Percentiles rank a stretch among this genome's conserved stretches.
These are phyloP conservation scores for Clitopilus hobsonii DNA, from an alignment of 768 basidiomycete genomes.

Conservation along the genomic window DNA sequence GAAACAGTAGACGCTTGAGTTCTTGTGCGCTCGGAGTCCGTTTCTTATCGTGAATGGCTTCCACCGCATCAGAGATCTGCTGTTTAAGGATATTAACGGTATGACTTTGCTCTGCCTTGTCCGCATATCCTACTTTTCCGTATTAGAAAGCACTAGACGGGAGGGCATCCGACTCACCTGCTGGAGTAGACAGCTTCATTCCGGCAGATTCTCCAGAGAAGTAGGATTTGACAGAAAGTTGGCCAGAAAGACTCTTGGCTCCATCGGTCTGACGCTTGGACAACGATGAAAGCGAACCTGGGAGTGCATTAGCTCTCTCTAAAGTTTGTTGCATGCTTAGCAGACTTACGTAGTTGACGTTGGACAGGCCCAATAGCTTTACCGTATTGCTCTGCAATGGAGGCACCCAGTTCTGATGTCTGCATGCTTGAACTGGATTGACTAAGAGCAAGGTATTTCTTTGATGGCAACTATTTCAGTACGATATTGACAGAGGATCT, in stretches of 20 bases:
- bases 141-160: not conserved
- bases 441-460: slow-evolving; percentile 87
- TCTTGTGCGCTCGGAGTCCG: slow-evolving; percentile 77
- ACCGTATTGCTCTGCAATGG: slow-evolving; percentile 82
- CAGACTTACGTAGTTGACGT: slow-evolving; percentile 76
- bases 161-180: slow-evolving; percentile 41
- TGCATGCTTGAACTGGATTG: slow-evolving; percentile 66
- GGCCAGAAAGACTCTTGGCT: slow-evolving; percentile 75
- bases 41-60: slow-evolving; percentile 66
- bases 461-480: slow-evolving; percentile 3
- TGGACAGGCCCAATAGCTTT: slow-evolving; percentile 76
- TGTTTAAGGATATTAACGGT: not conserved
- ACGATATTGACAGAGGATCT: not conserved
- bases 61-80: slow-evolving; percentile 33
- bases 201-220: slow-evolving; percentile 86
- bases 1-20: slow-evolving; percentile 78
- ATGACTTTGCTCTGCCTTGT: not conserved
- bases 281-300: slow-evolving; percentile 51
- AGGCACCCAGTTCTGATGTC: slow-evolving; percentile 85
- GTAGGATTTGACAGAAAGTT: slow-evolving; percentile 89
- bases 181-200: slow-evolving; percentile 61
- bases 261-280: slow-evolving; percentile 74
- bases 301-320: no score
- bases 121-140: not conserved
- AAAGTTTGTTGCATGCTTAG: no score